Conservation (phyloP, 495 filamentous ascomycete species). For the Trichoderma asperelloides region DNA sequence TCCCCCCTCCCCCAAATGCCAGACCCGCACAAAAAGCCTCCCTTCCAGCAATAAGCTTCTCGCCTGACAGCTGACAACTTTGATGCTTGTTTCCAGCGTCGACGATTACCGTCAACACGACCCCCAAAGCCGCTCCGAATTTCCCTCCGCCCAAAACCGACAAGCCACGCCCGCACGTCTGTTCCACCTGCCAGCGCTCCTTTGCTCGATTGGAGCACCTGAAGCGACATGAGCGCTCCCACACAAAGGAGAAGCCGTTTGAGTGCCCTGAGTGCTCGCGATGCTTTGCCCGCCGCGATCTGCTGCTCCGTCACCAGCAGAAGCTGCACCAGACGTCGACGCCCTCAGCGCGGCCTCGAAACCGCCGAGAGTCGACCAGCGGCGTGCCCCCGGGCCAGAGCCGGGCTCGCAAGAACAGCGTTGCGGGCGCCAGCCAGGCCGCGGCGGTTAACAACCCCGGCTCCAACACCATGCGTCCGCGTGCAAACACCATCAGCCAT, state of each 20-base stretch:
- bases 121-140: slow-evolving; percentile 29
- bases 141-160: slow-evolving; percentile 86
- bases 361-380: slow-evolving; percentile 81
- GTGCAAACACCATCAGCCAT: slow-evolving; percentile 96
- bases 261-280: slow-evolving; percentile 92
- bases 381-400: slow-evolving; percentile 55
- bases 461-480: slow-evolving; percentile 61
- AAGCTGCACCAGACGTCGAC: slow-evolving; percentile 97
- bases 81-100: slow-evolving; percentile 23
- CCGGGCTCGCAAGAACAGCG: slow-evolving; percentile 85
- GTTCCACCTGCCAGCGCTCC: slow-evolving; percentile 82
- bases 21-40: neutral
- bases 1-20: neutral
- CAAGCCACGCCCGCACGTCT: slow-evolving; percentile 93
- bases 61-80: neutral
- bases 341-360: slow-evolving; percentile 78
- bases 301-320: slow-evolving; percentile 93
- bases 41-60: neutral
- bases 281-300: slow-evolving; percentile 90
- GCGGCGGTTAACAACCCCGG: slow-evolving; percentile 35
- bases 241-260: slow-evolving; percentile 99
- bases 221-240: slow-evolving; percentile 95
- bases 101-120: slow-evolving; percentile 44
- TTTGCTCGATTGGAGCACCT: slow-evolving; percentile 95
- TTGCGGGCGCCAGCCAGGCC: slow-evolving; percentile 48